These are phyloP conservation scores for Schwanniomyces etchellsii DNA, from an alignment of 1,139 yeast species.

Conservation along the genomic window DNA sequence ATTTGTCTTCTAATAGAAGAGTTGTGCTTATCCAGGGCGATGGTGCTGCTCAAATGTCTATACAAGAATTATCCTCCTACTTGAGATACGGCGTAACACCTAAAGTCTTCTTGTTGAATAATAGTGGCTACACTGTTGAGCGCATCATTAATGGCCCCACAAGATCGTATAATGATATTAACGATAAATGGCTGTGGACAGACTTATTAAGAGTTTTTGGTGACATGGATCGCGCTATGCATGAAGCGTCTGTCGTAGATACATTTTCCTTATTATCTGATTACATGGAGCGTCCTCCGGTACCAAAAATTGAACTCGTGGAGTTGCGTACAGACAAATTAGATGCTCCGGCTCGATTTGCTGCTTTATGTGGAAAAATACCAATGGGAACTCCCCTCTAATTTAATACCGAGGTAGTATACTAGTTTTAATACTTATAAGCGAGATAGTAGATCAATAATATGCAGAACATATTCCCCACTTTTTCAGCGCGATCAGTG, in stretches of 20 bases:
- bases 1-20: conserved; percentile 45
- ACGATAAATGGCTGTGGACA: conserved; percentile 76
- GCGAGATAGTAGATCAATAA: too few species aligned
- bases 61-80: conserved; percentile 71
- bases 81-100: conserved; percentile 52
- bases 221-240: conserved; percentile 35
- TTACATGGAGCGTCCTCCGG: too few species aligned
- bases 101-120: conserved; percentile 66
- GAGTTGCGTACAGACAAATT: conserved; percentile 54
- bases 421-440: too few species aligned
- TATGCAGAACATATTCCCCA: too few species aligned
- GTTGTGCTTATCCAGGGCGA: conserved; percentile 77
- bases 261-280: too few species aligned
- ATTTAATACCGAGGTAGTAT: too few species aligned
- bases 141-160: conserved; percentile 75
- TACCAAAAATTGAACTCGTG: conserved; percentile 47
- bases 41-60: conserved; percentile 89
- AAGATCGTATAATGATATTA: conserved; percentile 73
- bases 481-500: too few species aligned
- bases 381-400: too few species aligned
- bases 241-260: too few species aligned
- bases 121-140: conserved; percentile 84
- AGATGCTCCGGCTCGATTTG: conserved; percentile 59
- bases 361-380: too few species aligned
- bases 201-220: conserved; percentile 64